Percentiles rank a stretch among this genome's conserved stretches.
Conservation (phyloP, 75 land plant genomes). For the Pinus taeda region DNA sequence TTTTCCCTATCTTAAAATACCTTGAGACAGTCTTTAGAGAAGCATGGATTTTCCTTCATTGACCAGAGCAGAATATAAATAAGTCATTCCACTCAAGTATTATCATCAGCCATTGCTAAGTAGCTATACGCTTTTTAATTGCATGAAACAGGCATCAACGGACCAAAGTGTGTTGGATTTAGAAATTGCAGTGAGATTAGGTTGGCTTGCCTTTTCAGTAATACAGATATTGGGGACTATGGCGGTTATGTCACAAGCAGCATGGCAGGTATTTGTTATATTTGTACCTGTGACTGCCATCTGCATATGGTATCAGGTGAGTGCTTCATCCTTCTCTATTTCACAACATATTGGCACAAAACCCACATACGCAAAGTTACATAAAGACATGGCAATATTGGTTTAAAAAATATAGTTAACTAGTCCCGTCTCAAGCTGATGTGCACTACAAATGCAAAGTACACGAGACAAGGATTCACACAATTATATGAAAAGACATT, state of each 20-base stretch:
- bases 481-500: too few relatives aligned
- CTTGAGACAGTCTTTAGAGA: not conserved
- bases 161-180: slow-evolving; percentile 86
- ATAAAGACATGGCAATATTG: too few relatives aligned
- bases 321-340: not conserved
- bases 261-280: slow-evolving; percentile 81
- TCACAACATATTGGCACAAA: not conserved
- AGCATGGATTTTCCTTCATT: not conserved
- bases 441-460: too few relatives aligned
- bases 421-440: too few relatives aligned
- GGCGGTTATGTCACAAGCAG: slow-evolving; percentile 81
- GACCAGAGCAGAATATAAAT: not conserved
- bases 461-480: too few relatives aligned
- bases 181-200: slow-evolving; percentile 49
- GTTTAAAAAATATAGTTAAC: too few relatives aligned
- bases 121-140: not conserved
- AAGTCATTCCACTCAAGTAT: not conserved
- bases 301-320: slow-evolving; percentile 78
- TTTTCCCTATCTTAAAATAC: not conserved
- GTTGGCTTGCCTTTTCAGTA: slow-evolving; percentile 61
- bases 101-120: not conserved
- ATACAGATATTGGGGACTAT: slow-evolving; percentile 76
- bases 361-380: too few relatives aligned
- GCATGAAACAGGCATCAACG: slow-evolving; percentile 63
- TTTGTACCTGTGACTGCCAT: slow-evolving; percentile 66